Evolutionary conservation across 2,329 filamentous ascomycete genomes (phyloP), one percentile per base, ranked within the genome.

Genomic region (Colletotrichum magnum): DNA sequence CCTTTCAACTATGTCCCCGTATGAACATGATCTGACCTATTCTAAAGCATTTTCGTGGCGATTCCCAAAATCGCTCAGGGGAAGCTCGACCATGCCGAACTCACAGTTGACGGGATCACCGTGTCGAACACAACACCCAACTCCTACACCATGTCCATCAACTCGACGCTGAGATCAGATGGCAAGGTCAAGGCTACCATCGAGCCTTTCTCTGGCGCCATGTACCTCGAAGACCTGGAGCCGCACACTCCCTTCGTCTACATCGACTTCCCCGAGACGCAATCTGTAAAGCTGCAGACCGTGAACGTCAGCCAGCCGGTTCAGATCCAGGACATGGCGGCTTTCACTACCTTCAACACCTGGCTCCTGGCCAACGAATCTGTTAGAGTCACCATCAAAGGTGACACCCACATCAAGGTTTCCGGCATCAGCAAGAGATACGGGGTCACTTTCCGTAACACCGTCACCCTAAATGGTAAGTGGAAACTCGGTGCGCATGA

Each of bases 31-130:
- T 58, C 66, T 72, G 50, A 69, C 64, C 16, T n/a, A 43, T 45
- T 26, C 24, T 18, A 6, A 71, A 90, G 88, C 74, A 83, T 90
- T 75, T 84, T 89, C 61, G 86, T 89, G 54, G 85, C 78, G 47
- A 81, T 90, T 36, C 87, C 87, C 64, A 86, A 83, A 73, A 86
- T 90, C 67, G 87, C 86, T 41, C 88, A 90, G 77, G 69, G 79
- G 63, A 88, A 87, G 78, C 78, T 90, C 70, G 82, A 90, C 74
- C 77, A 82, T 6, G 86, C 88, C 71, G 76, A 82, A 64, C 83
- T 90, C 56, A 79, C 81, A 13, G 82, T 90, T 70, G 81, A 88
- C 73, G 79, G 82, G 68, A 84, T 90, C 75, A 74, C 79, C 15
- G 81, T 90, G 72, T 82, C 83, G 66, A 76, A 87, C 67, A 83